These are phyloP conservation scores for Daldinia decipiens DNA, from an alignment of 495 filamentous ascomycete species.

Conservation along the genomic window DNA sequence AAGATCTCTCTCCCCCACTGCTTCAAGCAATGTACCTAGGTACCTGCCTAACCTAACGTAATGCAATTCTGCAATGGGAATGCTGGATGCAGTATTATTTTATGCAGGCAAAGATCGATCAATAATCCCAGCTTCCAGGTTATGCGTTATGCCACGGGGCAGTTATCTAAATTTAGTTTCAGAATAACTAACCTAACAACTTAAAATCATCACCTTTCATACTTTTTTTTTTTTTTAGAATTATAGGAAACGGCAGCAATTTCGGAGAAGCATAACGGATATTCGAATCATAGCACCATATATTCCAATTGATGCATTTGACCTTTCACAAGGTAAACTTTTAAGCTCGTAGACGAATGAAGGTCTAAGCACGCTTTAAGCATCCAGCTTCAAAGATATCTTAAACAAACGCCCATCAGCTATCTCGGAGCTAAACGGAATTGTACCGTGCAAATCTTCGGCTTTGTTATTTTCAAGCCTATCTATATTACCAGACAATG, in stretches of 20 bases:
- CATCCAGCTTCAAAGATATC: background rate
- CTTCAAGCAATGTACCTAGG: no score
- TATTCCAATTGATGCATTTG: background rate
- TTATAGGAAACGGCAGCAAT: background rate
- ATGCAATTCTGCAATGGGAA: background rate
- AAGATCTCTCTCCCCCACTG: background rate
- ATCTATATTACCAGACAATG: background rate
- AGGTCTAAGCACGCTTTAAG: conserved; percentile 21
- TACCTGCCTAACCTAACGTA: background rate
- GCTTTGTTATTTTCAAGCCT: background rate
- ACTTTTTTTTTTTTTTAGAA: no score
- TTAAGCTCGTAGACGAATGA: background rate
- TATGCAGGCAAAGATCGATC: conserved; percentile 1
- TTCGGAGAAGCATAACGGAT: background rate
- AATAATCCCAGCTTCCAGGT: conserved; percentile 11
- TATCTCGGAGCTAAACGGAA: background rate
- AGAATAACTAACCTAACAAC: conserved; percentile 5
- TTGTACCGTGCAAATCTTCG: no score
- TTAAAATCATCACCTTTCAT: background rate
- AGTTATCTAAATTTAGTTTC: conserved; percentile 29
- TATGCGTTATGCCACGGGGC: conserved; percentile 36
- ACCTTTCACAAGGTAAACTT: background rate
- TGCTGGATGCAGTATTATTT: background rate
- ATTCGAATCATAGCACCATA: background rate
- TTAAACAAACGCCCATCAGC: conserved; percentile 4